These are phyloP conservation scores for Vaccinium macrocarpon DNA, from an alignment of 148 eudicot genomes.

Conservation along the genomic window DNA sequence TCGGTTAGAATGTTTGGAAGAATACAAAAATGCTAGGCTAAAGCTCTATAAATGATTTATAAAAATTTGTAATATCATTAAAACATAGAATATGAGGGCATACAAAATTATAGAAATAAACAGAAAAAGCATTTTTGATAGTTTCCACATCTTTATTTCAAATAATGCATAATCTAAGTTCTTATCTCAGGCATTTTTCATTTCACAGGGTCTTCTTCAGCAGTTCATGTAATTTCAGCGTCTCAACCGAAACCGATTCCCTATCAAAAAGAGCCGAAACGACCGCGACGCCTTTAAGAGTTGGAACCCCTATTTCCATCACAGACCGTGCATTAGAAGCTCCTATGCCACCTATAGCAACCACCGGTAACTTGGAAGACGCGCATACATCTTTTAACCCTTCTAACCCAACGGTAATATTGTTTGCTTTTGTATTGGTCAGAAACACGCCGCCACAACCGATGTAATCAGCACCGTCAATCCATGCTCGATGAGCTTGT, in stretches of 20 bases:
- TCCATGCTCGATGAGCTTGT: constrained; percentile 81
- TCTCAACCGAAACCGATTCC: constrained; percentile 53
- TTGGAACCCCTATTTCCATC: constrained; percentile 53
- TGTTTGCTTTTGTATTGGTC: constrained; percentile 79
- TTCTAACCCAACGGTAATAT: constrained; percentile 63
- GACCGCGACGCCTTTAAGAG: constrained; percentile 78
- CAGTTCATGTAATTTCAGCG: constrained; percentile 46
- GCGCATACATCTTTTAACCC: constrained; percentile 67
- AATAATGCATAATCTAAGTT: neutral
- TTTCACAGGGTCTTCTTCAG: constrained; percentile 35
- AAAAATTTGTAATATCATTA: too few species aligned
- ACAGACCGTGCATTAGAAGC: constrained; percentile 58
- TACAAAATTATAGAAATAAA: too few species aligned
- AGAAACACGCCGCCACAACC: constrained; percentile 92
- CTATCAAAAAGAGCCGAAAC: constrained; percentile 80
- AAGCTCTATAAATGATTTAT: too few species aligned
- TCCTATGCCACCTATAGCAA: constrained; percentile 86
- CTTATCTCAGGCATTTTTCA: constrained; percentile 23
- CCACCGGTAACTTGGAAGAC: constrained; percentile 84
- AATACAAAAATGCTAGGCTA: too few species aligned
- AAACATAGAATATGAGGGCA: too few species aligned
- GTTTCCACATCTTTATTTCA: neutral
- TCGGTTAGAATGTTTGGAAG: too few species aligned
- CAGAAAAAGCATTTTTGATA: too few species aligned
- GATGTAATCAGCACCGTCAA: constrained; percentile 82